Base-by-base conservation (phyloP, 2,329 filamentous ascomycete species). In the Massarina eburnea region DNA sequence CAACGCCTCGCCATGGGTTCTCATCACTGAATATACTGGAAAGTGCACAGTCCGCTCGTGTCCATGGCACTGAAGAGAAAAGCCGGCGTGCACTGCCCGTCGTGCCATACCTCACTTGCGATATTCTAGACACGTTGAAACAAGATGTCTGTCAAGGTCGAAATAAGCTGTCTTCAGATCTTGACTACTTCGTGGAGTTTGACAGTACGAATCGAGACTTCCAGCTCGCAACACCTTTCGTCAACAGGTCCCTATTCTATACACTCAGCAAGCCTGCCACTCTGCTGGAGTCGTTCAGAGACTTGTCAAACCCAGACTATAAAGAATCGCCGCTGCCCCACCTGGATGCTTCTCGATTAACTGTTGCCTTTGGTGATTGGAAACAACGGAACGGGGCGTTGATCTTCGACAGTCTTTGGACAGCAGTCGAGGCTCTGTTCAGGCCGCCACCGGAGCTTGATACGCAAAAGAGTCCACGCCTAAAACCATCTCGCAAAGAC, bases 391-490 rank as follows among this genome's bases (percentile, higher is more conserved):
- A 66, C 43, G 66, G 64, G 9, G 52, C 67, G 12, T 54, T 71
- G 8, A 51, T 72, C 9, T 71, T 70, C 38, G 67, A 72, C 39
- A 67, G 64, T 41, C 55, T 73, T 0, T 71, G 62, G 44, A 42
- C 58, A 21, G 57, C 61, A 6, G 19, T 68, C 6, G 59, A 66
- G 9, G 57, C 62, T 21, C 41, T 73, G 8, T 70, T 70, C 39
- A 57, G 39, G n/a, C 61, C 61, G 17, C 70, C 70, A 10, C 67
- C 67, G 3, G 60, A 60, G 45, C 49, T 72, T 14, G 51, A 50
- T 21, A 20, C 47, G n/a, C 59, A 60, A 19, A 62, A 61, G 39
- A 60, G 55, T 35, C 51, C 59, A 26, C 53, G 54, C 8, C 29
- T 58, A 17, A 57, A 46, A 32, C 47, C 57, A 14, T 51, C 49